Evolutionary conservation across 140 eudicot genomes (phyloP).

Genomic region (Anethum foeniculum): DNA sequence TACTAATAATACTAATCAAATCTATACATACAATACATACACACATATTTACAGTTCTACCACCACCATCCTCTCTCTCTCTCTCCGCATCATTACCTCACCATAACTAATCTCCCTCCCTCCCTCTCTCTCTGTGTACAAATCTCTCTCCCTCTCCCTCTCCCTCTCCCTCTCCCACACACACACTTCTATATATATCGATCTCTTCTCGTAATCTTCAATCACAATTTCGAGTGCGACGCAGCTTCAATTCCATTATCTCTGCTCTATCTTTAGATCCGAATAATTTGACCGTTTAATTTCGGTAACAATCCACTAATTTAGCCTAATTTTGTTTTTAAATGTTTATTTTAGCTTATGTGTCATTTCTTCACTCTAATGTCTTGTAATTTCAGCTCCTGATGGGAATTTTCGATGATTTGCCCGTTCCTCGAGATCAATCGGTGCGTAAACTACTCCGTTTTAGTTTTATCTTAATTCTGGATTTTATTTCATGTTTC

Average conservation of each 20-base stretch:
- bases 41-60: neutral
- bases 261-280: constrained; percentile 2
- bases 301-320: neutral
- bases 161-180: neutral
- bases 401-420: constrained; percentile 91
- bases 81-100: neutral
- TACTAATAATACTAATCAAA: neutral
- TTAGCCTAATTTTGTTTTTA: neutral
- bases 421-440: constrained; percentile 83
- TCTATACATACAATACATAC: neutral
- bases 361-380: neutral
- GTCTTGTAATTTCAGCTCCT: constrained; percentile 22
- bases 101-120: neutral
- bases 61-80: neutral
- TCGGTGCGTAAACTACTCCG: constrained; percentile 30
- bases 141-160: neutral
- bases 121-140: neutral
- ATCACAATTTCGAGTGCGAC: neutral
- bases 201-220: neutral
- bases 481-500: neutral
- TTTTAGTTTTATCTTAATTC: neutral
- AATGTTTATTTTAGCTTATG: neutral
- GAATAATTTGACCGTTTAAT: neutral
- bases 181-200: neutral
- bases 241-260: neutral